Percentiles rank a stretch among this genome's conserved stretches.
These are phyloP conservation scores for Gaultheria prostrata DNA, from an alignment of 148 eudicot genomes.

Conservation along the genomic window DNA sequence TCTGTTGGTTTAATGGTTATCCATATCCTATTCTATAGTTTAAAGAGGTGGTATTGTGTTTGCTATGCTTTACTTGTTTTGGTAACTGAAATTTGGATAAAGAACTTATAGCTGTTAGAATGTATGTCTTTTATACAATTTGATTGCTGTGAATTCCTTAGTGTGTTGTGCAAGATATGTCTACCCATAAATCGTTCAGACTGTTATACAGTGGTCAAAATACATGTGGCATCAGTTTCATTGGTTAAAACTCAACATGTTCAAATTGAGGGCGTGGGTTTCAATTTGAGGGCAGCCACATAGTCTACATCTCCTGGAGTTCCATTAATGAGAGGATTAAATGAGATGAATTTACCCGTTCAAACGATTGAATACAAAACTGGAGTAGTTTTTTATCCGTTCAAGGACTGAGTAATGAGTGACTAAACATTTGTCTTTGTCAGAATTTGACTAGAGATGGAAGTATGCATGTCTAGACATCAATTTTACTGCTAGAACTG, in stretches of 20 bases:
- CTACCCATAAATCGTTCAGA: neutral
- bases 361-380: neutral
- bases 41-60: neutral
- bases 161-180: neutral
- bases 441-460: neutral
- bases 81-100: neutral
- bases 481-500: neutral
- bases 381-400: neutral
- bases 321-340: neutral
- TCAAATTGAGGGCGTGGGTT: neutral
- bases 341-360: neutral
- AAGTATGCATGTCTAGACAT: neutral
- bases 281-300: neutral
- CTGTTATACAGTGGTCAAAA: neutral
- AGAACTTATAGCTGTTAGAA: neutral
- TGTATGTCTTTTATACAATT: neutral
- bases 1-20: neutral
- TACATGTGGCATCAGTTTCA: neutral
- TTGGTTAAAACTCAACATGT: neutral
- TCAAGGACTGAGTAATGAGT: neutral
- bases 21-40: neutral
- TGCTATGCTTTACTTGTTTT: slow-evolving; percentile 1
- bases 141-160: neutral
- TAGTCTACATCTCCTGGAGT: neutral
- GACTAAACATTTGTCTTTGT: neutral